phyloP scores from a whole-genome alignment of 1,284 basidiomycete genomes.

The Cronartium quercuum region DNA sequence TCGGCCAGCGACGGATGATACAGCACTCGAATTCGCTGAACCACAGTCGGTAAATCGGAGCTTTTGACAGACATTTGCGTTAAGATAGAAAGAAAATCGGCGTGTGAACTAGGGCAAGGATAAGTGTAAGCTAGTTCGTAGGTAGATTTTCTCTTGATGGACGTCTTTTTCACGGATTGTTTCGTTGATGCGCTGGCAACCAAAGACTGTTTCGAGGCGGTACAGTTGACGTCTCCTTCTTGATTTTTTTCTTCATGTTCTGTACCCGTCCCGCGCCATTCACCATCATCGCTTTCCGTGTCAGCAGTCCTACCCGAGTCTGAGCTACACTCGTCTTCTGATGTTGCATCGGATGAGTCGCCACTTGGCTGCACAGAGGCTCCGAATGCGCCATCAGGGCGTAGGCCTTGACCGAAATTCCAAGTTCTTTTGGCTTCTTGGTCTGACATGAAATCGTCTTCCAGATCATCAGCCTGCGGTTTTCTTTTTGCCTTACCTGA shows the following conservation, averaged over 20 bases:
- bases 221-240: conserved; percentile 46
- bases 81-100: conserved; percentile 78
- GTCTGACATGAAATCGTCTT: conserved; percentile 69
- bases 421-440: conserved; percentile 52
- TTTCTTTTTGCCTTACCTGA: conserved; percentile 55
- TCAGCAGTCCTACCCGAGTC: conserved; percentile 53
- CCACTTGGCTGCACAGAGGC: conserved; percentile 44
- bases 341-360: conserved; percentile 43
- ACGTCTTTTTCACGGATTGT: conserved; percentile 23
- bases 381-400: conserved; percentile 53
- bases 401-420: conserved; percentile 50
- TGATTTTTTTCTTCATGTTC: conserved; percentile 41
- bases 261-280: conserved; percentile 43
- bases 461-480: conserved; percentile 70
- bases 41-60: conserved; percentile 68
- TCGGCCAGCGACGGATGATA: conserved; percentile 84
- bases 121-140: conserved; percentile 82
- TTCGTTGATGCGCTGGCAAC: conserved; percentile 39
- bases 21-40: conserved; percentile 83
- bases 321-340: conserved; percentile 46
- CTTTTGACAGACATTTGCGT: conserved; percentile 59
- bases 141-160: not conserved
- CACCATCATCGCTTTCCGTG: conserved; percentile 50
- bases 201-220: conserved; percentile 11
- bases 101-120: conserved; percentile 75